phyloP scores from a whole-genome alignment of 768 basidiomycete species.

The Phaeotremella fagi region DNA sequence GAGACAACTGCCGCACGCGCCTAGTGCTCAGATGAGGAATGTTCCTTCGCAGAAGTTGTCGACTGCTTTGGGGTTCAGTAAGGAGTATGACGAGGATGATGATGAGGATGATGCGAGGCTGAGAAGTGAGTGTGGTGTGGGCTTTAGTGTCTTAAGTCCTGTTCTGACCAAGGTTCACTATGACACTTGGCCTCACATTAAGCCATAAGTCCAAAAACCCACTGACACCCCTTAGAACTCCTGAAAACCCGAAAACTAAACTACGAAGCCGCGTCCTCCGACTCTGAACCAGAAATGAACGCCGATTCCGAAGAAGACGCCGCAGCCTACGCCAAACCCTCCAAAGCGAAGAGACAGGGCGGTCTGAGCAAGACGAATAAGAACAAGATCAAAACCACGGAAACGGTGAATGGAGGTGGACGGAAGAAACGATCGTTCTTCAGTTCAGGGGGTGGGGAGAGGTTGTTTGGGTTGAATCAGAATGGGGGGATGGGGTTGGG shows the following conservation, averaged over 20 bases:
- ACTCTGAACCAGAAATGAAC: slow-evolving; percentile 12
- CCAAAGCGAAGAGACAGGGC: slow-evolving; percentile 13
- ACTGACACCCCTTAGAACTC: slow-evolving; percentile 10
- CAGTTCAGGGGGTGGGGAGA: background rate
- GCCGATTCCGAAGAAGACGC: slow-evolving; percentile 15
- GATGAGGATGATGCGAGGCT: slow-evolving; percentile 49
- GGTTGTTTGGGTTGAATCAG: slow-evolving; percentile 2
- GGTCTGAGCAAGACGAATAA: background rate
- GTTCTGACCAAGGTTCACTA: background rate
- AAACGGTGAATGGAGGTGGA: slow-evolving; percentile 1
- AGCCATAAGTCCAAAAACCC: no score
- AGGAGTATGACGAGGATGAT: slow-evolving; percentile 30
- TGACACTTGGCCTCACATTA: no score
- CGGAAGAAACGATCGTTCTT: slow-evolving; percentile 34
- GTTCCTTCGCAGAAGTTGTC: slow-evolving; percentile 60
- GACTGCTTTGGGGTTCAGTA: slow-evolving; percentile 52
- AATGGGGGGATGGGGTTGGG: background rate
- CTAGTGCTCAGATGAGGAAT: slow-evolving; percentile 79
- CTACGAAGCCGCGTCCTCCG: no score
- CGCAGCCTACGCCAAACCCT: slow-evolving; percentile 7
- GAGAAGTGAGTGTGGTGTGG: slow-evolving; percentile 48
- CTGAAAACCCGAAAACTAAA: slow-evolving; percentile 7
- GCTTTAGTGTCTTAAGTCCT: background rate
- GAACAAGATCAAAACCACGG: no score
- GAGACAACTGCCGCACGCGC: slow-evolving; percentile 63